These are phyloP conservation scores for Plasmopara viticola DNA, from an alignment of 352 stramenopile species.

Conservation along the genomic window DNA sequence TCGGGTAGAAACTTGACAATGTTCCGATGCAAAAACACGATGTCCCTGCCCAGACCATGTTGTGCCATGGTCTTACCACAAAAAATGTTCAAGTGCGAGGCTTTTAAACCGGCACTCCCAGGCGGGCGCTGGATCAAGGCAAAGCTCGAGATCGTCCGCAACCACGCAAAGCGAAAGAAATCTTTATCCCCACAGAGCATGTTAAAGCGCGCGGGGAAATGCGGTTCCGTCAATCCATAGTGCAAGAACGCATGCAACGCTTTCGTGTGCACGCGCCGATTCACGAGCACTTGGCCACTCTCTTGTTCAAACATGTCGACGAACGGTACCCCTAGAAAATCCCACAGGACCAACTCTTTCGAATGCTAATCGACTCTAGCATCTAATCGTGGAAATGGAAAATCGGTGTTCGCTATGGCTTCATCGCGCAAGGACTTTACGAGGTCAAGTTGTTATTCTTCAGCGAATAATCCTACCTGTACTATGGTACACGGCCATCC, in stretches of 20 bases:
- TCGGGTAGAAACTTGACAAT: conserved; percentile 37
- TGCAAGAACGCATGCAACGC: conserved; percentile 71
- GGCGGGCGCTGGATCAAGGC: conserved; percentile 49
- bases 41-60: conserved; percentile 42
- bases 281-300: conserved; percentile 69
- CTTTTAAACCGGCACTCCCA: conserved; percentile 40
- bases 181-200: conserved; percentile 82
- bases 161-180: conserved; percentile 73
- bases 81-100: conserved; percentile 45
- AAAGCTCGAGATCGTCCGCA: conserved; percentile 60
- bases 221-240: conserved; percentile 42
- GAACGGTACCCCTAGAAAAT: conserved; percentile 54
- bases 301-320: conserved; percentile 78
- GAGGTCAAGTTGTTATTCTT: no score
- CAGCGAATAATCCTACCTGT: no score
- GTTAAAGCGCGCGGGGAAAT: conserved; percentile 33
- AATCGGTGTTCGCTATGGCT: no score
- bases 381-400: no score
- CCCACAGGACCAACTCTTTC: no score
- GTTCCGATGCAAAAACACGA: conserved; percentile 74
- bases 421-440: no score
- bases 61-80: conserved; percentile 73
- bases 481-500: no score
- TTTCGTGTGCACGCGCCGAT: conserved; percentile 39
- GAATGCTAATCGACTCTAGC: no score